Base-by-base conservation (phyloP, 2,329 filamentous ascomycete species). In the Cryphonectria japonica region DNA sequence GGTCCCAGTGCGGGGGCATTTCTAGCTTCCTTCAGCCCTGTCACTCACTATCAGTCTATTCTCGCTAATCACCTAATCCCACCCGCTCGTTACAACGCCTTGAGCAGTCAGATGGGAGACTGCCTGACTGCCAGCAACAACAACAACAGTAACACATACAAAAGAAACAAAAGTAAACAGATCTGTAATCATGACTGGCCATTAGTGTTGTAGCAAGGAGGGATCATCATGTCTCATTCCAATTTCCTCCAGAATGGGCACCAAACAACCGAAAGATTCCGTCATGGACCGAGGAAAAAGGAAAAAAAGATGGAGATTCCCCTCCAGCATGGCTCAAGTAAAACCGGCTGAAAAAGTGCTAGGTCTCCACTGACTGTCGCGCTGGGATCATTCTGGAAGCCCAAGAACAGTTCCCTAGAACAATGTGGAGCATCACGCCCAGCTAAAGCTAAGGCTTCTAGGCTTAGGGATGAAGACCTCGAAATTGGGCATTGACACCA, bases 141-240 rank as follows among this genome's bases (percentile, higher is more conserved):
- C 32, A 62, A n/a, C 59, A 39, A 16, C 6, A 6, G 16, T 13
- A 32, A 32, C 54, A 60, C 6, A 34, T 34, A 32, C 32, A 60
- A 26, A 2, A 62, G 14, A 22, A 39, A 16, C 2, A 7, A 32
- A 16, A 32, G n/a, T 32, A 57, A 59, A 59, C n/a, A 57, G 16
- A 61, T 13, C 32, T 61, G 22, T 11, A n/a, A 32, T 4, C 29
- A 19, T 59, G 52, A 54, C 54, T 32, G 14, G 16, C 14, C 54
- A 59, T 19, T 34, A 14, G 54, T 34, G 54, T 5, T 34, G 54
- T 59, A 11, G 26, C 54, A 59, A 29, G 54, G 16, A 59, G 54
- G 54, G n/a, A 59, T 29, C 26, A 39, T 61, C 59, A 61, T 61
- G 34, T 61, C 59, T 61, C 59, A 22, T 39, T 61, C 34, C 59